These are phyloP conservation scores for Glycyrrhiza uralensis DNA, from an alignment of 306 rosid genomes.

Conservation along the genomic window DNA sequence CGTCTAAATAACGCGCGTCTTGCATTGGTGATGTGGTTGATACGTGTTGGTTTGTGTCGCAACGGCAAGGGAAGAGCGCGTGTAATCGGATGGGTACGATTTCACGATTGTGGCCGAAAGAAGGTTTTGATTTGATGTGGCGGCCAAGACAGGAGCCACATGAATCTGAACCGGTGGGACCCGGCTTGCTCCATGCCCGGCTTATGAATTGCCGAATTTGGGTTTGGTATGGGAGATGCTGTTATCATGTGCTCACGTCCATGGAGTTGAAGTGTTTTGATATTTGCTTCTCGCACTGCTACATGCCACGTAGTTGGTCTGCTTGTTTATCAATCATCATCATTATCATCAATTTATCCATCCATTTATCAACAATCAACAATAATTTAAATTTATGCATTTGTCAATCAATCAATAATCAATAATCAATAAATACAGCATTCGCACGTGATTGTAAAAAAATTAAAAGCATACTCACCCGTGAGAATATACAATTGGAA, in stretches of 20 bases:
- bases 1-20: background rate
- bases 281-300: too few relatives aligned
- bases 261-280: background rate
- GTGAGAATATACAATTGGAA: too few relatives aligned
- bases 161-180: conserved; percentile 17
- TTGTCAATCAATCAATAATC: too few relatives aligned
- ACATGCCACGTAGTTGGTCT: too few relatives aligned
- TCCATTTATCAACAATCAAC: too few relatives aligned
- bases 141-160: background rate
- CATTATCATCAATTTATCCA: too few relatives aligned
- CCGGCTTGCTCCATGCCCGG: background rate
- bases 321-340: too few relatives aligned
- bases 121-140: background rate
- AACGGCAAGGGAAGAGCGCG: background rate
- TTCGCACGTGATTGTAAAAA: too few relatives aligned
- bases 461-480: too few relatives aligned
- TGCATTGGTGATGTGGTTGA: background rate
- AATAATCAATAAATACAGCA: too few relatives aligned
- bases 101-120: conserved; percentile 11
- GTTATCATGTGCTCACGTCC: background rate
- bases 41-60: background rate
- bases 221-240: background rate
- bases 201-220: background rate
- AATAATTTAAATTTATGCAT: too few relatives aligned
- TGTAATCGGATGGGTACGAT: background rate